Evolutionary conservation across 1,284 basidiomycete species (phyloP), one percentile per base, ranked within the genome.

Genomic region (Cystobasidiaceae sp.): DNA sequence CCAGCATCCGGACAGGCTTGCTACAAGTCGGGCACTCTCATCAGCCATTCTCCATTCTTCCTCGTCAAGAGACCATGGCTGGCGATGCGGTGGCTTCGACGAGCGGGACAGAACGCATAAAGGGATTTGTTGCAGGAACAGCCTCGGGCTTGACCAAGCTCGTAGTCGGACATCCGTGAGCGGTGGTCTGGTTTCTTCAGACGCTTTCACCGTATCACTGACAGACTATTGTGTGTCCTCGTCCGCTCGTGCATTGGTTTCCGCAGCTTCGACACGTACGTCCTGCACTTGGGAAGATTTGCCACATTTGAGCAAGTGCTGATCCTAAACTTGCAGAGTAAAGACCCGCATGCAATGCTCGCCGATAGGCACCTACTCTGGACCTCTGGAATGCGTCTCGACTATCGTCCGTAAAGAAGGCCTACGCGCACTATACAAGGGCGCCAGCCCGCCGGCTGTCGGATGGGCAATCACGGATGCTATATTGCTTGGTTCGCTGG

Each of bases 381-480:
- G 85, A 25, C 85, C 87, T 2, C 70, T 87, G 15, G 86, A 89
- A 70, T 86, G 85, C 65, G 76, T 89, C 27, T 72, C 79, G 43
- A 82, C 83, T 69, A 85, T 84, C 4, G 76, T 88, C 13, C 79
- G 82, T 54, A 83, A 83, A 44, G 88, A 90, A 67, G 75, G 75
- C 0, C 62, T 74, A 1, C 55, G 74, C 7, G 74, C 75, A 7
- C 56, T 78, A 28, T 78, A 77, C 70, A 77, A 78, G 63, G 81
- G 86, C 82, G 72, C 45, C 76, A 72, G 57, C 23, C 34, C 19
- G 23, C 59, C 51, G 2, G 86, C 86, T 19, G 78, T 89, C 3
- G 87, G 86, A 2, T 89, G 87, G 88, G 84, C 85, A 7, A 80
- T 85, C 41, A 86, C 87, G 45, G 88, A 90, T 73, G 85, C 86